phyloP scores from a whole-genome alignment of 441 rosid genomes.

The Bocquillonia castaneifolia region DNA sequence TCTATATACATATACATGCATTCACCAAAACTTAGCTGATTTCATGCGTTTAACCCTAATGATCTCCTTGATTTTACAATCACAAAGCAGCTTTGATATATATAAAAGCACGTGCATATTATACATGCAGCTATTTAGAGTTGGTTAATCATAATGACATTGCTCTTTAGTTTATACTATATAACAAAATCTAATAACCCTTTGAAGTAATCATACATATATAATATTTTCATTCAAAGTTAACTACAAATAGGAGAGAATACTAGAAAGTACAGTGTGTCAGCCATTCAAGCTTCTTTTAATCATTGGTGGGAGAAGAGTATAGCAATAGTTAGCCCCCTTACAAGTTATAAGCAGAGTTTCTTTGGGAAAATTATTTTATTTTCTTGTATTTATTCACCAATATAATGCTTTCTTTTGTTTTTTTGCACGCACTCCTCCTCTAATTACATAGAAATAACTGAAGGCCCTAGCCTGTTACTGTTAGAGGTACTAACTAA shows the following conservation, averaged over 20 bases:
- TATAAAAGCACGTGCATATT: slow-evolving; percentile 9
- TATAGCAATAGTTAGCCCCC: slow-evolving; percentile 11
- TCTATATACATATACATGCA: too few species aligned
- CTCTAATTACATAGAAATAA: too few species aligned
- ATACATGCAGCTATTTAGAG: neutral
- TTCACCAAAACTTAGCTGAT: too few species aligned
- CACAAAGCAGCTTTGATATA: neutral
- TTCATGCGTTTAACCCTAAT: slow-evolving; percentile 3
- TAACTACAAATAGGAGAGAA: slow-evolving; percentile 14
- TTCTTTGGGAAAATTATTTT: too few species aligned
- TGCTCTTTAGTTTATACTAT: neutral
- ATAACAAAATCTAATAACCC: neutral
- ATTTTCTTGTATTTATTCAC: too few species aligned
- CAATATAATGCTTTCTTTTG: too few species aligned
- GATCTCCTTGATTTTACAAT: neutral
- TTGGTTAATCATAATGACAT: neutral
- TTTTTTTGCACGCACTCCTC: too few species aligned
- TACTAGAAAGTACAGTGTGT: slow-evolving; percentile 24
- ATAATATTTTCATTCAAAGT: slow-evolving; percentile 16
- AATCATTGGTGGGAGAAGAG: slow-evolving; percentile 21
- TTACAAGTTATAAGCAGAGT: too few species aligned
- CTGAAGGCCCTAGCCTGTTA: too few species aligned
- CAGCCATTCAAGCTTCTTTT: slow-evolving; percentile 23
- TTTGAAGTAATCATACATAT: slow-evolving; percentile 9
- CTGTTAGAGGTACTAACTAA: too few species aligned